Evolutionary conservation across 2,329 filamentous ascomycete species (phyloP).

Genomic region (Chalara sp.): DNA sequence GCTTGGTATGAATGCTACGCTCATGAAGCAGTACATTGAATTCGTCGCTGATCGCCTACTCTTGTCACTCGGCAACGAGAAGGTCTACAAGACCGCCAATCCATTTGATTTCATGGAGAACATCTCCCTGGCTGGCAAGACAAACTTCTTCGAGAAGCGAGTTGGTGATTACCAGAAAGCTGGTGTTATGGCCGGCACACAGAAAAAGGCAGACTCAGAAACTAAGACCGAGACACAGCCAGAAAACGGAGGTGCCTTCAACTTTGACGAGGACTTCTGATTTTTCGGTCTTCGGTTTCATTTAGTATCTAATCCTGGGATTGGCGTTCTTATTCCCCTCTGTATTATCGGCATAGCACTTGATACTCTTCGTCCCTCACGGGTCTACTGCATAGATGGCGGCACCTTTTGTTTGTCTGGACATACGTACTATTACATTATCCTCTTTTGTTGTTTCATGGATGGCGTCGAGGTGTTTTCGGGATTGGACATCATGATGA

Average conservation of each 20-base stretch:
- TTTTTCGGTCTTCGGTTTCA: constrained; percentile 16
- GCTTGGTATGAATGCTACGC: constrained; percentile 91
- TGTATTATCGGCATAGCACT: background rate
- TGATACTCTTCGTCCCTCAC: constrained; percentile 11
- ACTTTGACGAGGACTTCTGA: constrained; percentile 95
- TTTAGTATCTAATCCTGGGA: background rate
- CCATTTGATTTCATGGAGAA: constrained; percentile 99
- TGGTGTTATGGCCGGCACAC: constrained; percentile 91
- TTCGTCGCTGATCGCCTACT: constrained; percentile 96
- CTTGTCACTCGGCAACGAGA: constrained; percentile 86
- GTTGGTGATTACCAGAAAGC: constrained; percentile 99
- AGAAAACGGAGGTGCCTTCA: constrained; percentile 71
- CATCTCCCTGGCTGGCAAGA: constrained; percentile 97
- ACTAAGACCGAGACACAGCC: constrained; percentile 43
- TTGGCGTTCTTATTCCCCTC: constrained; percentile 12
- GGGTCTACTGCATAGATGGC: constrained; percentile 23
- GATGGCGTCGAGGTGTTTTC: constrained; percentile 21
- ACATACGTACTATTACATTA: constrained; percentile 19
- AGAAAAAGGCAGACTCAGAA: constrained; percentile 55
- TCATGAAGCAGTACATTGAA: constrained; percentile 99
- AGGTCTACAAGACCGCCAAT: constrained; percentile 88
- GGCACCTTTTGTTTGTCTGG: background rate
- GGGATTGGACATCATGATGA: constrained; percentile 9
- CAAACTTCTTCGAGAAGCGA: constrained; percentile 99
- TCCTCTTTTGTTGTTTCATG: constrained; percentile 9